Conservation (phyloP, 495 filamentous ascomycete genomes). For the Penicillium crystallinum region DNA sequence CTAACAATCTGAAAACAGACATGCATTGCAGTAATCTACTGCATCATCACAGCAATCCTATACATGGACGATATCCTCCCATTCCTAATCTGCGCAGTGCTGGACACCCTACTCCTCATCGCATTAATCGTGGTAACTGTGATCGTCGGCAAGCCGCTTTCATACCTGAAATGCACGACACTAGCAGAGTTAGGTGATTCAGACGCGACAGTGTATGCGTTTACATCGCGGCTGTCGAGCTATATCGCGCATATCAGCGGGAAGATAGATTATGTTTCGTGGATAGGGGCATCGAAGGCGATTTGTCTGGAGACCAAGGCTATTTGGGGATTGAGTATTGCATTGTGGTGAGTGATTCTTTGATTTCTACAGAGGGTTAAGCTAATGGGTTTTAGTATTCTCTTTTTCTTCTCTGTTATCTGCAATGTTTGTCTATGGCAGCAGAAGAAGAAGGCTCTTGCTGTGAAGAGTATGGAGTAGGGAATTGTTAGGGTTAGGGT, state of each 20-base stretch:
- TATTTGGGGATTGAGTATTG: constrained; percentile 84
- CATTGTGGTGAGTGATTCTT: constrained; percentile 56
- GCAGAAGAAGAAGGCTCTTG: constrained; percentile 43
- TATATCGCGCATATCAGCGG: constrained; percentile 38
- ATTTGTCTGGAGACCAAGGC: constrained; percentile 85
- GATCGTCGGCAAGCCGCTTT: constrained; percentile 74
- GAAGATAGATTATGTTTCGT: constrained; percentile 49
- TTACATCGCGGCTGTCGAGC: constrained; percentile 39
- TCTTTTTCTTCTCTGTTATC: constrained; percentile 63
- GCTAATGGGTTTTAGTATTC: constrained; percentile 42
- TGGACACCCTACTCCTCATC: constrained; percentile 64
- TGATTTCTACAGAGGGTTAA: neutral
- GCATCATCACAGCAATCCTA: constrained; percentile 67
- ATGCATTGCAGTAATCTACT: constrained; percentile 71
- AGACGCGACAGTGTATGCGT: constrained; percentile 38
- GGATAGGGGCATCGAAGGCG: constrained; percentile 59
- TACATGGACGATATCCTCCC: constrained; percentile 72
- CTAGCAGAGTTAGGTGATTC: constrained; percentile 37
- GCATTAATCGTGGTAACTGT: constrained; percentile 67
- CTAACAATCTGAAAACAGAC: constrained; percentile 44
- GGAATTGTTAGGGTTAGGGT: constrained; percentile 4
- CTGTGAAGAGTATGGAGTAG: constrained; percentile 19
- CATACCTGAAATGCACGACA: constrained; percentile 65
- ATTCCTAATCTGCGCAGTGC: constrained; percentile 57
- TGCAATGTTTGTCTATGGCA: constrained; percentile 56